Base-by-base conservation (phyloP, 2,329 filamentous ascomycete species). In the Aspergillus sp. region DNA sequence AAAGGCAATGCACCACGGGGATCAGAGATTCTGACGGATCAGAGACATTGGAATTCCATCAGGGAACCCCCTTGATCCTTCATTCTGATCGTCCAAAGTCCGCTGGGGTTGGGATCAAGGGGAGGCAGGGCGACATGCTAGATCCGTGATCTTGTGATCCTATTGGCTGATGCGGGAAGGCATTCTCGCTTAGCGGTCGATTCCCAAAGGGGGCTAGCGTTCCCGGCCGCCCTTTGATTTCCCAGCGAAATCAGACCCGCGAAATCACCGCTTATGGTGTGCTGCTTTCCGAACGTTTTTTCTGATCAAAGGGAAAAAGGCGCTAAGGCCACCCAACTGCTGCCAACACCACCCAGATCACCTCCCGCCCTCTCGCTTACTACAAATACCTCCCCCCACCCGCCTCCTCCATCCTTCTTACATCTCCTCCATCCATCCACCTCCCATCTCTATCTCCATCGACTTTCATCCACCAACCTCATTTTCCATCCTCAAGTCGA, bases 331-430 rank as follows among this genome's bases (percentile, higher is more conserved):
- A 54, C 57, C 58, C 57, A 61, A 54, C 45, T 62, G 54, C 58
- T 58, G 60, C 55, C 57, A 61, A 57, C 49, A 42, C 50, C 55
- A 57, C 57, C 60, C 61, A 71, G 68, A 73, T 72, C 69, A 73
- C 64, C 56, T 58, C 52, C 62, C 64, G 63, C 46, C 58, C 56
- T 53, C 58, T 67, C 62, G 63, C 54, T 62, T 62, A 60, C 65
- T 73, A 70, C 68, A 71, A 72, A 72, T 74, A 73, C 71, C 63
- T 64, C 59, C 69, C 71, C 71, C 69, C 68, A 69, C 71, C 66
- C 69, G 50, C 62, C 58, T 62, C 59, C 63, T 66, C 63, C 66
- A 66, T 71, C 64, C 62, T 66, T 71, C 67, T 61, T 67, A 53
- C 67, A 68, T 64, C 66, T 64, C 64, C 59, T 61, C 60, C 56